These are phyloP conservation scores for Coniferiporia sulphurascens DNA, from an alignment of 1,284 basidiomycete species.

Conservation along the genomic window DNA sequence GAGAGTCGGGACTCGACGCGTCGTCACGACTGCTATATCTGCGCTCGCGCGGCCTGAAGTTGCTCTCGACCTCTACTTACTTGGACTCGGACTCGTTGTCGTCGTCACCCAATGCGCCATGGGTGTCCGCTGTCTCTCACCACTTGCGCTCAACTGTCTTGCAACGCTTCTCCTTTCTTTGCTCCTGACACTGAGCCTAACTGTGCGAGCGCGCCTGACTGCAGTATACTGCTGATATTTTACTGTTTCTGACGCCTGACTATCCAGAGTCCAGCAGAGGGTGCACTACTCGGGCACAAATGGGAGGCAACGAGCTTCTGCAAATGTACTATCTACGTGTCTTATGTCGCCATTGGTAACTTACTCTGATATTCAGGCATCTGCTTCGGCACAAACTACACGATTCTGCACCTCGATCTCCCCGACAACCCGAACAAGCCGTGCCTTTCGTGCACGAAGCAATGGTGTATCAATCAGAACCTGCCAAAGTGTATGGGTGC, in stretches of 20 bases:
- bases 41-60: too few species aligned
- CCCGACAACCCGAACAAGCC: slow-evolving; percentile 85
- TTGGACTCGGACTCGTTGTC: too few species aligned
- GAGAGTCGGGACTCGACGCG: slow-evolving; percentile 8
- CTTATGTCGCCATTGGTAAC: slow-evolving; percentile 8
- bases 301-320: slow-evolving; percentile 83
- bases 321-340: slow-evolving; percentile 50
- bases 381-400: slow-evolving; percentile 85
- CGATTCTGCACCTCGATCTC: slow-evolving; percentile 77
- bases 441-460: slow-evolving; percentile 88
- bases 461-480: slow-evolving; percentile 94
- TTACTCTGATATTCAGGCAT: slow-evolving; percentile 53
- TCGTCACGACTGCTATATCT: too few species aligned
- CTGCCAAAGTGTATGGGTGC: slow-evolving; percentile 83
- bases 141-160: background rate
- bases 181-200: background rate
- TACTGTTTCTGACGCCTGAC: slow-evolving; percentile 7
- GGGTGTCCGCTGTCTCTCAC: background rate
- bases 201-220: background rate
- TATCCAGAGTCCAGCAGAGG: slow-evolving; percentile 40
- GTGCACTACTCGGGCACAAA: slow-evolving; percentile 46
- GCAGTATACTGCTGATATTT: background rate
- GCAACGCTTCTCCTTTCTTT: background rate
- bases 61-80: too few species aligned
- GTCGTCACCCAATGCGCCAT: background rate